Percentiles rank a stretch among this genome's conserved stretches.
phyloP scores from a whole-genome alignment of 805 yeast genomes.

The Lipomyces starkeyi region DNA sequence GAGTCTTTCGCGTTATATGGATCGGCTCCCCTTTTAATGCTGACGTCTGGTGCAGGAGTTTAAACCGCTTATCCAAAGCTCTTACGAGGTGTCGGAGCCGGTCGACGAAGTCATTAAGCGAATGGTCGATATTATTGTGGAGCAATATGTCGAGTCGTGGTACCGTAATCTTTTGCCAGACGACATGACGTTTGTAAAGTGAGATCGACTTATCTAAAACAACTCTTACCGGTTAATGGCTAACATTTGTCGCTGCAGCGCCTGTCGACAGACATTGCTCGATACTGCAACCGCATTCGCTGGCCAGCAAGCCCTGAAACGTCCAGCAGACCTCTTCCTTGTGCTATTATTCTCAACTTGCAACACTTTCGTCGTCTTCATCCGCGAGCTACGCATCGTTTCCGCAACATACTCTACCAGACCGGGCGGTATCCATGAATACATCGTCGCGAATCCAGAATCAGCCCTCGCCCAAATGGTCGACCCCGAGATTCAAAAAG shows the following conservation, averaged over 20 bases:
- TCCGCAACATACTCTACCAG: constrained; percentile 25
- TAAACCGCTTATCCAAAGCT: constrained; percentile 25
- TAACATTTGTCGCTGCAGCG: constrained; percentile 6
- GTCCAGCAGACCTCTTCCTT: constrained; percentile 36
- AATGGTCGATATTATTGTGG: constrained; percentile 30
- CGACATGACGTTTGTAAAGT: constrained; percentile 28
- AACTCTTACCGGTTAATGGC: no score
- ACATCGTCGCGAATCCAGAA: constrained; percentile 38
- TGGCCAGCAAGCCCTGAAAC: constrained; percentile 30
- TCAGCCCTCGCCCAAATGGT: constrained; percentile 40
- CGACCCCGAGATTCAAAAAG: constrained; percentile 36
- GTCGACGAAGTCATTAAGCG: constrained; percentile 27
- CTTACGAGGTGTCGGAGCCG: constrained; percentile 20
- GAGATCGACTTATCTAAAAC: neutral
- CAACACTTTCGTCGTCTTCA: constrained; percentile 37
- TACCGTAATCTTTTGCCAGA: constrained; percentile 20
- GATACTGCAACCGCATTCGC: constrained; percentile 48
- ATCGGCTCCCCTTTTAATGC: neutral
- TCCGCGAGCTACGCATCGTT: constrained; percentile 37
- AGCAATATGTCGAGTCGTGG: constrained; percentile 32
- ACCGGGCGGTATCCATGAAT: constrained; percentile 34
- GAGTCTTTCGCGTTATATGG: neutral
- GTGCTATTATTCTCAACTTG: constrained; percentile 36
- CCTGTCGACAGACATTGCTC: constrained; percentile 33
- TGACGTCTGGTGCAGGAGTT: constrained; percentile 9